Conservation (phyloP, 495 filamentous ascomycete species). For the Lophiostoma macrostomum region DNA sequence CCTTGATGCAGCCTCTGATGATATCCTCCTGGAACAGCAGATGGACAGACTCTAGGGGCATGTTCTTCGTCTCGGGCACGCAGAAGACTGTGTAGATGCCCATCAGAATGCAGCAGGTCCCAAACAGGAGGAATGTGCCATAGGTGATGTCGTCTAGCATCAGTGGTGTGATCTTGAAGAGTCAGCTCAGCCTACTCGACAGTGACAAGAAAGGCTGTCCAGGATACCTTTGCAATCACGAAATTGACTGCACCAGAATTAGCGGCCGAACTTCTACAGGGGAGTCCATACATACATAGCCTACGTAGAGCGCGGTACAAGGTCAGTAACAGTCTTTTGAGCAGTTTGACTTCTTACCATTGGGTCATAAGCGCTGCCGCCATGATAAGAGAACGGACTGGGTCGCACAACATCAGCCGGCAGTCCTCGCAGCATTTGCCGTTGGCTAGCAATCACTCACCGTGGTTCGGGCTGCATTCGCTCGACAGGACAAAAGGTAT, state of each 20-base stretch:
- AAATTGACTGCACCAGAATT: background rate
- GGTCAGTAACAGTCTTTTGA: too few relatives aligned
- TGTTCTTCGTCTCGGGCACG: conserved; percentile 33
- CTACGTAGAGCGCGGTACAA: too few relatives aligned
- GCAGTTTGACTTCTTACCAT: too few relatives aligned
- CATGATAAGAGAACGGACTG: conserved; percentile 30
- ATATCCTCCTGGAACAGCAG: conserved; percentile 33
- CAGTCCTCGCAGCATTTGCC: background rate
- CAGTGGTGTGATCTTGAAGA: conserved; percentile 54
- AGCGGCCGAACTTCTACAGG: too few relatives aligned
- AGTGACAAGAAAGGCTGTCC: background rate
- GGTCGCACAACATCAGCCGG: conserved; percentile 4
- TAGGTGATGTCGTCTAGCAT: conserved; percentile 52
- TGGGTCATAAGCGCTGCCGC: conserved; percentile 65
- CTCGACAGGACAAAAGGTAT: conserved; percentile 52
- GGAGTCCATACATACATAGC: too few relatives aligned
- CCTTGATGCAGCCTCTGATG: conserved; percentile 27
- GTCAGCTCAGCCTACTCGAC: too few relatives aligned
- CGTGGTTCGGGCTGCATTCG: conserved; percentile 32
- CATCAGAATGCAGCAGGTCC: conserved; percentile 35
- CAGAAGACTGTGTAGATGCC: conserved; percentile 36
- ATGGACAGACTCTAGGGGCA: conserved; percentile 32
- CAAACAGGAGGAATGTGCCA: conserved; percentile 45
- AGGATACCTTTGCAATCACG: conserved; percentile 19
- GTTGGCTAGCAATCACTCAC: background rate